Base-by-base conservation (phyloP, 1,284 basidiomycete genomes). In the Violaceomyces palustris region DNA sequence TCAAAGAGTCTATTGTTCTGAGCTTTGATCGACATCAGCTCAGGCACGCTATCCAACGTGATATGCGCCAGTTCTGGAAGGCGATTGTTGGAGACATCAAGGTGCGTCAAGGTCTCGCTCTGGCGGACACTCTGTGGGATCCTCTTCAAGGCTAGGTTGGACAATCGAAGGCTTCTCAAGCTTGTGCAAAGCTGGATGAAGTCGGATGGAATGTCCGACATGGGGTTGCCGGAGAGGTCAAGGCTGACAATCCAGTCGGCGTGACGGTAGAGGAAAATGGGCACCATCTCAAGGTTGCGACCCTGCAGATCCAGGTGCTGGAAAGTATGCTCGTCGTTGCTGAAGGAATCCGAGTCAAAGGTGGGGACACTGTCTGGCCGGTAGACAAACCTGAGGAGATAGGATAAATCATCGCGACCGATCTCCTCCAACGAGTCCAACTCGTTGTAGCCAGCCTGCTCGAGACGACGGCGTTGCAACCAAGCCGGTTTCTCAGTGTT, bases 141-240 rank as follows among this genome's bases (percentile, higher is more conserved):
- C 50, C 86, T 84, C 76, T 96, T 97, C 78, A 96, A 85, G 11
- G 88, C 87, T 84, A 96, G 91, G 61, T 89, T 83, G n/a, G 86
- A 86, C 42, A 98, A 78, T 8, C 86, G 83, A 38, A 99, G 81
- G 65, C 93, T 90, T 39, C 85, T 84, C 23, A 99, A 80, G 5
- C 78, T 82, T 3, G 81, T 83, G 69, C 91, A 96, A 9, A 86
- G 83, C 74, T 97, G 88, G 39, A 96, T 86, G 72, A 99, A 98
- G 75, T 98, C 94, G 37, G 89, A 82, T 0, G 94, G 94, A 27
- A 98, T 84, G 73, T 98, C 93, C 42, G 92, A 82, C 81, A 94
- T 90, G 1, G 93, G 91, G 70, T 98, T 99, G 47, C 87, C 83
- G 3, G 91, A 93, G 7, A 98, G 80, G 62, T 90, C 89, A 48